phyloP scores from a whole-genome alignment of 1,284 basidiomycete genomes.

The Bjerkandera adusta region DNA sequence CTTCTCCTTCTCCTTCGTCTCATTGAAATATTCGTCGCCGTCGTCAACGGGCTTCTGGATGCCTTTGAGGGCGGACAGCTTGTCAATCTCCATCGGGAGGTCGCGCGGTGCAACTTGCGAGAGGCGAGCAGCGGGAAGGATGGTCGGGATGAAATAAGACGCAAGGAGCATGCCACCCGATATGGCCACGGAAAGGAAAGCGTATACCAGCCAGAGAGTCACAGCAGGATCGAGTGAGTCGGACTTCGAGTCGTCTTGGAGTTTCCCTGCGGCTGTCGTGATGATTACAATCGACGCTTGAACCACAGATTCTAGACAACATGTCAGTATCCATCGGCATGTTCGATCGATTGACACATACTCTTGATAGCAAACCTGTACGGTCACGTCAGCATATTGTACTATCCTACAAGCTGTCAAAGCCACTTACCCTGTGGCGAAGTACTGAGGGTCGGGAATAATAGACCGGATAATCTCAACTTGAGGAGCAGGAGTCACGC shows the following conservation, averaged over 20 bases:
- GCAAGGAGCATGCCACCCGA: constrained; percentile 36
- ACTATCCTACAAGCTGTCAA: constrained; percentile 1
- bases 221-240: constrained; percentile 40
- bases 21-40: constrained; percentile 17
- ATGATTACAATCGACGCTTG: constrained; percentile 46
- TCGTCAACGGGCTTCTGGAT: constrained; percentile 19
- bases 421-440: constrained; percentile 37
- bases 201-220: constrained; percentile 43
- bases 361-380: constrained; percentile 41
- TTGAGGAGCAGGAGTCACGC: constrained; percentile 42
- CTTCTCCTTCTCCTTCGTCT: constrained; percentile 28
- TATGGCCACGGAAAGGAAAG: constrained; percentile 36
- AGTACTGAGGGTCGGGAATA: constrained; percentile 41
- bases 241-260: constrained; percentile 38
- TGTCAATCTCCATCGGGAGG: constrained; percentile 32
- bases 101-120: constrained; percentile 36
- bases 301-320: constrained; percentile 34
- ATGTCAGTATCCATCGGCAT: neutral
- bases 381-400: neutral
- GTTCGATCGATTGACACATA: constrained; percentile 16
- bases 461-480: constrained; percentile 43
- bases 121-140: constrained; percentile 40
- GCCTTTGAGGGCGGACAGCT: constrained; percentile 27
- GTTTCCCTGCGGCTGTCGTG: constrained; percentile 40
- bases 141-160: constrained; percentile 28